Evolutionary conservation across 2,329 filamentous ascomycete genomes (phyloP).

Genomic region (Penicillium freii): DNA sequence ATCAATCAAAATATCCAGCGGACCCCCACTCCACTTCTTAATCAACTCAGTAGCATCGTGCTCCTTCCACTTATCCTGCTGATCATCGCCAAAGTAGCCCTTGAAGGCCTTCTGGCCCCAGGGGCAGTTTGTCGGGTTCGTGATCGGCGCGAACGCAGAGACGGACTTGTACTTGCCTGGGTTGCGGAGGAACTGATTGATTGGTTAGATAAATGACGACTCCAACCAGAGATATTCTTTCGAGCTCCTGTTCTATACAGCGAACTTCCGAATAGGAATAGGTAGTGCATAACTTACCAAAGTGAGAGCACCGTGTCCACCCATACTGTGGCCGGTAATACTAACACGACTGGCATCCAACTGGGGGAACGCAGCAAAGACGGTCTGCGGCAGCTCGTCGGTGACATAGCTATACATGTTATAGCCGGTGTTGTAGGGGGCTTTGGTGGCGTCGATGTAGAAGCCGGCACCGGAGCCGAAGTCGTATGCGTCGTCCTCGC

Average conservation of each 20-base stretch:
- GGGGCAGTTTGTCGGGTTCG: slow-evolving; percentile 78
- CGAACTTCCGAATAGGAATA: slow-evolving; percentile 62
- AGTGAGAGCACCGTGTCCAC: slow-evolving; percentile 90
- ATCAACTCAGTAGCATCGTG: slow-evolving; percentile 92
- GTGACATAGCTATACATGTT: slow-evolving; percentile 93
- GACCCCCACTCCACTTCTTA: slow-evolving; percentile 64
- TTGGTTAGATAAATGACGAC: not conserved
- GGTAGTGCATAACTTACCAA: slow-evolving; percentile 49
- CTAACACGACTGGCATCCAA: slow-evolving; percentile 70
- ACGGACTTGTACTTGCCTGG: slow-evolving; percentile 86
- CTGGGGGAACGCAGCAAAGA: slow-evolving; percentile 70
- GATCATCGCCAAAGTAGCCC: slow-evolving; percentile 81
- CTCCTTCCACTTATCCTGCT: slow-evolving; percentile 71
- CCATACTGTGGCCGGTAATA: slow-evolving; percentile 96
- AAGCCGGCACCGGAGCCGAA: slow-evolving; percentile 92
- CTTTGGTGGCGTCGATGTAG: slow-evolving; percentile 81
- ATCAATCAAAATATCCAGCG: slow-evolving; percentile 79
- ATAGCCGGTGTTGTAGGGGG: slow-evolving; percentile 75
- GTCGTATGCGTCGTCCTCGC: slow-evolving; percentile 85
- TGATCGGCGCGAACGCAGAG: slow-evolving; percentile 85
- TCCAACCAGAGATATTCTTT: slow-evolving; percentile 10
- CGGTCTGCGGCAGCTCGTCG: slow-evolving; percentile 74
- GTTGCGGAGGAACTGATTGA: slow-evolving; percentile 72
- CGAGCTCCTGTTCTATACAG: not conserved
- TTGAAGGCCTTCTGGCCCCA: slow-evolving; percentile 96